Base-by-base conservation (phyloP, 352 stramenopile genomes). In the Plasmopara viticola region DNA sequence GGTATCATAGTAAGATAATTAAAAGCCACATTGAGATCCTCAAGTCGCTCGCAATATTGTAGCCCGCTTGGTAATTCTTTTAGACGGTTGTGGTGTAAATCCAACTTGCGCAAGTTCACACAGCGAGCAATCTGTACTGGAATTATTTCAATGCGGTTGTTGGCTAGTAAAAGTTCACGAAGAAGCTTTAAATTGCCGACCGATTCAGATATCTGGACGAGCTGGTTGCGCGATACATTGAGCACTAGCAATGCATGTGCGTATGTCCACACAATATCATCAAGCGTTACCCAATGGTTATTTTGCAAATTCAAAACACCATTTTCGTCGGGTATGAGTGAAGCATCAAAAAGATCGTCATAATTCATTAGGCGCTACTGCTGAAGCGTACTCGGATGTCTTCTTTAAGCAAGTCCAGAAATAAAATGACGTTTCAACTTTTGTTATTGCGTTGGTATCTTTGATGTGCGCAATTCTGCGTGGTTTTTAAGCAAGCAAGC, bases 261-360 rank as follows among this genome's bases (percentile, higher is more conserved):
- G 44, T 78, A 76, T 17, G 59, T 80, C 80, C 80, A 91, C 20
- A 91, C 76, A n/a, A 89, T 58, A 34, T 91, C 78, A 39, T 89
- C 80, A 15, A 91, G 56, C 29, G 72, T 87, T 46, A 89, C 77
- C 80, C 80, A 91, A 61, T 86, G 70, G 52, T 85, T 87, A 58
- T 89, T 72, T 52, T 80, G 66, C 33, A 91, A 65, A 51, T 91
- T 71, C 14, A 91, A 62, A 47, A 82, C 51, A 12, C 80, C 80
- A 37, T 89, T 91, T 25, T 66, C 76, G 53, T 91, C 76, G 4
- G 80, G 76, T 38, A 60, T 60, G 8, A 91, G 64, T 7, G 72
- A 69, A 6, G 70, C 72, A 39, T 89, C 78, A n/a, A 85, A 56
- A n/a, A 87, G 54, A 45, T 89, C 78, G 31, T 35, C 31, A 35